Percentiles rank a stretch among this genome's conserved stretches.
These are phyloP conservation scores for Phytophthora constricta DNA, from an alignment of 352 stramenopile species.

Conservation along the genomic window DNA sequence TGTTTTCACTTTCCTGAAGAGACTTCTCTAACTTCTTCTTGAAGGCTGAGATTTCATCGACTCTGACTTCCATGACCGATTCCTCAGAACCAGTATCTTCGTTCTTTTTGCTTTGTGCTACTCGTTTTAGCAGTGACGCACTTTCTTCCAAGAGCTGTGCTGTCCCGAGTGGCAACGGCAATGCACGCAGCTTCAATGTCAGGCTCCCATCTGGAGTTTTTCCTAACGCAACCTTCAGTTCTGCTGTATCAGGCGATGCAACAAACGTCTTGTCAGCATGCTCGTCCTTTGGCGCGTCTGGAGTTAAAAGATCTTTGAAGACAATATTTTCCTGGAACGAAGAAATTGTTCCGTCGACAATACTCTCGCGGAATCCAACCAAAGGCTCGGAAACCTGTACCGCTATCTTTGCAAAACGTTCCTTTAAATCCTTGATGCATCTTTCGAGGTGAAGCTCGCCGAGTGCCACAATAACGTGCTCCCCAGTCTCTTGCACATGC, in stretches of 20 bases:
- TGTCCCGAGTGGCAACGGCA: conserved; percentile 74
- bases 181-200: conserved; percentile 75
- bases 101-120: conserved; percentile 44
- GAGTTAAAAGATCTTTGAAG: conserved; percentile 68
- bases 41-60: conserved; percentile 37
- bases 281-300: conserved; percentile 22
- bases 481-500: conserved; percentile 87
- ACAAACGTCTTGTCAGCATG: conserved; percentile 11
- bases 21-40: conserved; percentile 51
- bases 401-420: conserved; percentile 87
- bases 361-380: conserved; percentile 91
- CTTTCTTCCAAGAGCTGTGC: conserved; percentile 82
- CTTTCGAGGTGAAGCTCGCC: conserved; percentile 93
- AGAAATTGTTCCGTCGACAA: conserved; percentile 66
- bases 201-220: conserved; percentile 76
- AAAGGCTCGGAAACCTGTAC: conserved; percentile 87
- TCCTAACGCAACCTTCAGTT: conserved; percentile 49
- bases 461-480: conserved; percentile 91
- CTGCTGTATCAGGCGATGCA: conserved; percentile 6
- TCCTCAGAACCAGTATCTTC: conserved; percentile 21
- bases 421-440: conserved; percentile 91
- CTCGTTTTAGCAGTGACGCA: conserved; percentile 51
- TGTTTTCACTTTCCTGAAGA: conserved; percentile 51
- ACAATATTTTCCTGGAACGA: conserved; percentile 74
- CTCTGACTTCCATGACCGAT: conserved; percentile 7